phyloP scores from a whole-genome alignment of 1,139 yeast species.

The Sugiyamaella neomexicana region DNA sequence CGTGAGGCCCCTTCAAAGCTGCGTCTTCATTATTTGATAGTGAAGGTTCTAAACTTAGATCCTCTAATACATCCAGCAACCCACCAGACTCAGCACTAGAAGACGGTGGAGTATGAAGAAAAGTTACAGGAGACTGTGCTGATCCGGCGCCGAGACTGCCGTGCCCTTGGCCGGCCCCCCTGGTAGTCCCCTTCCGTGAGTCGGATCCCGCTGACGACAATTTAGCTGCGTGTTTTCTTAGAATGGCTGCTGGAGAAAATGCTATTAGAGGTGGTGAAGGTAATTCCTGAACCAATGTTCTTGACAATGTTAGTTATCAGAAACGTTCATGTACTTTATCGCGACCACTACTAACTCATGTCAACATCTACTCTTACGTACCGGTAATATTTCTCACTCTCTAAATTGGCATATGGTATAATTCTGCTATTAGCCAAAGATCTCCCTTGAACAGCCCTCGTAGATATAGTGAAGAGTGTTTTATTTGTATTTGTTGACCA shows the following conservation, averaged over 20 bases:
- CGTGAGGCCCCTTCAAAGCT: not conserved
- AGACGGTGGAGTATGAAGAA: constrained; percentile 2
- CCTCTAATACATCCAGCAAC: constrained; percentile 8
- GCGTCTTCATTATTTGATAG: not conserved
- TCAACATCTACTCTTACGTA: not conserved
- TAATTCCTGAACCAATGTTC: constrained; percentile 12
- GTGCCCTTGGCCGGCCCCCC: constrained; percentile 4
- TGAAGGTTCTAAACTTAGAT: constrained; percentile 6
- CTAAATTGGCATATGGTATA: not conserved
- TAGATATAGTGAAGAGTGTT: not conserved
- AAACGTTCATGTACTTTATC: no score
- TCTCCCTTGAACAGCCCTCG: not conserved
- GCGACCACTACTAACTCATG: no score
- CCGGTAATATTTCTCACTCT: constrained; percentile 7
- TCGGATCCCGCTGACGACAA: constrained; percentile 9
- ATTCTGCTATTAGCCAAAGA: not conserved
- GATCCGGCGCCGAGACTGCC: constrained; percentile 3
- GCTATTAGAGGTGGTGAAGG: constrained; percentile 16
- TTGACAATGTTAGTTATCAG: not conserved
- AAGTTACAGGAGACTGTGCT: constrained; percentile 1
- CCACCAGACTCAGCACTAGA: not conserved
- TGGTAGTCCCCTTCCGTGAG: not conserved
- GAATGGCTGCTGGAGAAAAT: constrained; percentile 15
- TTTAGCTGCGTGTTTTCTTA: constrained; percentile 7
- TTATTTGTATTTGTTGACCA: not conserved